Evolutionary conservation across 805 yeast genomes (phyloP).

Genomic region (Cyberlindnera maritima): DNA sequence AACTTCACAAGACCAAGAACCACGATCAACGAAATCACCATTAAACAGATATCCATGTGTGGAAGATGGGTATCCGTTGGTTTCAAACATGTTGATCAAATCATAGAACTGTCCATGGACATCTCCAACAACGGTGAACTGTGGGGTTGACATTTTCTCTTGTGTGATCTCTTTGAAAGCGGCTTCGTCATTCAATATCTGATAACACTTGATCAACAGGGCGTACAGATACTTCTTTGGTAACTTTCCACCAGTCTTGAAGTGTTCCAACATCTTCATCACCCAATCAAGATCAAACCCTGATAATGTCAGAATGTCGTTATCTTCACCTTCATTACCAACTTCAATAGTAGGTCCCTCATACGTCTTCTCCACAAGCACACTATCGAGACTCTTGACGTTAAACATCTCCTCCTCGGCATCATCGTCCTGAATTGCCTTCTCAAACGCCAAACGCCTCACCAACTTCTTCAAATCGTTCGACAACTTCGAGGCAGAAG

Average conservation of each 20-base stretch:
- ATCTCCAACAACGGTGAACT: conserved; percentile 89
- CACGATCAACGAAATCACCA: conserved; percentile 97
- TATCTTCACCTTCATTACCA: conserved; percentile 25
- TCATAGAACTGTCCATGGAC: conserved; percentile 97
- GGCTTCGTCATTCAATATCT: conserved; percentile 61
- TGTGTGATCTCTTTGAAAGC: conserved; percentile 69
- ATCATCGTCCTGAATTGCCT: conserved; percentile 79
- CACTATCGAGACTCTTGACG: conserved; percentile 20
- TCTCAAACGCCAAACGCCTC: conserved; percentile 75
- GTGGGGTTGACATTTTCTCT: conserved; percentile 8
- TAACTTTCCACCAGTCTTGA: conserved; percentile 67
- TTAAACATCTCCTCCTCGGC: conserved; percentile 42
- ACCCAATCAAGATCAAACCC: conserved; percentile 56
- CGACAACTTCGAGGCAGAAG: conserved; percentile 58
- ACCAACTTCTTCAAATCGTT: conserved; percentile 63
- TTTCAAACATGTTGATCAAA: conserved; percentile 72
- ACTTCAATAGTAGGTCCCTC: conserved; percentile 56
- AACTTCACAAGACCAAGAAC: conserved; percentile 97
- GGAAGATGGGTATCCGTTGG: conserved; percentile 66
- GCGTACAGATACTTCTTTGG: conserved; percentile 86
- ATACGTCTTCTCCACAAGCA: conserved; percentile 49
- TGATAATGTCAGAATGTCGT: conserved; percentile 16
- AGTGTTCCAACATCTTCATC: conserved; percentile 61
- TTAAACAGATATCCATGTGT: conserved; percentile 80
- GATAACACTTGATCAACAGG: conserved; percentile 68